Evolutionary conservation across 2,329 filamentous ascomycete genomes (phyloP).

Genomic region (Ophiostoma pallidulum): DNA sequence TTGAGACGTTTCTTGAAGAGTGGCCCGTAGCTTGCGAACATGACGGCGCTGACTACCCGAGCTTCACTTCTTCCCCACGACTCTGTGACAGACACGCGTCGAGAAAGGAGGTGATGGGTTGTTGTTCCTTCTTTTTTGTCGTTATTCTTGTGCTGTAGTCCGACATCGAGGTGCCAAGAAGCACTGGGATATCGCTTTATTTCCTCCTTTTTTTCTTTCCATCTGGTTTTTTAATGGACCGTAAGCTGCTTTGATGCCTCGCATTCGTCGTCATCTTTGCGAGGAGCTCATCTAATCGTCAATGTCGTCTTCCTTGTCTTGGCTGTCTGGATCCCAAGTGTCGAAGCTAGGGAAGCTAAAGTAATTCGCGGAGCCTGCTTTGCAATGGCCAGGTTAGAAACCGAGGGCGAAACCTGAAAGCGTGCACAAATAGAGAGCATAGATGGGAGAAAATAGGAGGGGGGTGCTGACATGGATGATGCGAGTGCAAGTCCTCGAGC

Average conservation of each 20-base stretch:
- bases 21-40: too few species aligned
- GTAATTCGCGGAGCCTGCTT: conserved; percentile 43
- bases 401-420: not conserved
- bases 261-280: not conserved
- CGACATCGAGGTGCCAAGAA: too few species aligned
- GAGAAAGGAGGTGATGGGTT: too few species aligned
- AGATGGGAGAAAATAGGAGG: not conserved
- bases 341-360: conserved; percentile 69
- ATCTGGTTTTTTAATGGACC: not conserved
- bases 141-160: too few species aligned
- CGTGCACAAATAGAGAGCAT: not conserved
- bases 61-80: too few species aligned
- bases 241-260: too few species aligned
- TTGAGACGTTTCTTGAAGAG: too few species aligned
- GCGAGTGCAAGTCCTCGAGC: conserved; percentile 21
- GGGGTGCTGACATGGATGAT: conserved; percentile 4
- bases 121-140: too few species aligned
- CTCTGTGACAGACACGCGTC: too few species aligned
- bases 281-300: conserved; percentile 8
- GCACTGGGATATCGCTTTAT: too few species aligned
- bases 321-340: conserved; percentile 46
- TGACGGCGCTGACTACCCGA: too few species aligned
- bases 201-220: not conserved
- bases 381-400: not conserved
- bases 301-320: conserved; percentile 30